Conservation (phyloP, 257 asterid genomes). For the Solanum peruvianum region DNA sequence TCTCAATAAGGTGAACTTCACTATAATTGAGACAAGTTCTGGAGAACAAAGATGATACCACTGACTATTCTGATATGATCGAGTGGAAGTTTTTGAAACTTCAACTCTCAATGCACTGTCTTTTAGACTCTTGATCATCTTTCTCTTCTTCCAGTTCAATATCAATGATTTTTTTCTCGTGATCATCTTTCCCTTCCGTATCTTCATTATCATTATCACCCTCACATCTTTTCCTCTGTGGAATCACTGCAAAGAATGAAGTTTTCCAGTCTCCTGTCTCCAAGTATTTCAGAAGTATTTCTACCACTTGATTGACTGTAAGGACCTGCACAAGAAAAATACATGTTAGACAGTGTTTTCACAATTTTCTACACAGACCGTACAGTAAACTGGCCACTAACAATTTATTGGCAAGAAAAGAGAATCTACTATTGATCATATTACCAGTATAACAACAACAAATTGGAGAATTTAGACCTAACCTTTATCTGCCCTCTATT, state of each 20-base stretch:
- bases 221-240: slow-evolving; percentile 78
- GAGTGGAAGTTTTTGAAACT: not conserved
- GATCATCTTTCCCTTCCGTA: slow-evolving; percentile 9
- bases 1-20: not conserved
- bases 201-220: slow-evolving; percentile 20
- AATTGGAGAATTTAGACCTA: not conserved
- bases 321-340: slow-evolving; percentile 47
- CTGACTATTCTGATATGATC: not conserved
- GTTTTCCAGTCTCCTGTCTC: slow-evolving; percentile 77
- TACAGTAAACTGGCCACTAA: not conserved
- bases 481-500: not conserved
- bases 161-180: slow-evolving; percentile 23
- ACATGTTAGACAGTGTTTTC: not conserved
- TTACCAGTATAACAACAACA: not conserved
- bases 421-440: not conserved
- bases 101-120: slow-evolving; percentile 42
- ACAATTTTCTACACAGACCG: not conserved
- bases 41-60: not conserved
- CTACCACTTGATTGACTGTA: slow-evolving; percentile 90
- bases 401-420: not conserved
- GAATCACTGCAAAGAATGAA: slow-evolving; percentile 76
- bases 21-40: not conserved
- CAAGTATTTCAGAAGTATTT: slow-evolving; percentile 72
- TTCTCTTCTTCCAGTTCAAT: slow-evolving; percentile 17
- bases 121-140: slow-evolving; percentile 17